Conservation (phyloP, 2,329 filamentous ascomycete species). For the Pseudocercospora musae region DNA sequence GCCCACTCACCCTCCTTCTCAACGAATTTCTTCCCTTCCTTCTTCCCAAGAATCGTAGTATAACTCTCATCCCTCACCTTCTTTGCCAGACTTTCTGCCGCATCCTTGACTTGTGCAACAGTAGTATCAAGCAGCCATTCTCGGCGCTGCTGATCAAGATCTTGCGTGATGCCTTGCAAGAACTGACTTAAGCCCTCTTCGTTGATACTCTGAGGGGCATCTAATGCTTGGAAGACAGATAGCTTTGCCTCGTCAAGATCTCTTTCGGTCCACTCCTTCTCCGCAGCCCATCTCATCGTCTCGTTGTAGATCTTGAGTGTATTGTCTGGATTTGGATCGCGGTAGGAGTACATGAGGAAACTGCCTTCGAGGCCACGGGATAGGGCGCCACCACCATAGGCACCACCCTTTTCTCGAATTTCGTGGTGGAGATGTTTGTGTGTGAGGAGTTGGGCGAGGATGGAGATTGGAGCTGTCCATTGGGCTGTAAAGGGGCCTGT, state of each 20-base stretch:
- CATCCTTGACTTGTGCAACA: slow-evolving; percentile 72
- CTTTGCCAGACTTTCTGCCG: slow-evolving; percentile 74
- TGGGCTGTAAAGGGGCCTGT: slow-evolving; percentile 79
- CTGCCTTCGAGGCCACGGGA: slow-evolving; percentile 74
- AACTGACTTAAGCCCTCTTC: slow-evolving; percentile 85
- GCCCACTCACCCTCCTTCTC: slow-evolving; percentile 59
- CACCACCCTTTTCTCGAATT: slow-evolving; percentile 95
- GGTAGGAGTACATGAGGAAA: slow-evolving; percentile 95
- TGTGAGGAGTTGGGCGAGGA: slow-evolving; percentile 86
- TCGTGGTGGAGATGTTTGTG: slow-evolving; percentile 97
- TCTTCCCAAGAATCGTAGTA: slow-evolving; percentile 66
- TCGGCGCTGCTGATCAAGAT: slow-evolving; percentile 82
- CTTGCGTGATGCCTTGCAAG: slow-evolving; percentile 76
- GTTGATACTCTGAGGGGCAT: slow-evolving; percentile 83
- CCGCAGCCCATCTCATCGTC: slow-evolving; percentile 77
- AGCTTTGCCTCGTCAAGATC: slow-evolving; percentile 96
- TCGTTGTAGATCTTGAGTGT: slow-evolving; percentile 79
- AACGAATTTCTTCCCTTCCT: slow-evolving; percentile 74
- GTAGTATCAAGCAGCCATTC: slow-evolving; percentile 84
- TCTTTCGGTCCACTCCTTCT: slow-evolving; percentile 74
- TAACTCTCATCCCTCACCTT: slow-evolving; percentile 56
- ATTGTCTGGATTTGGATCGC: slow-evolving; percentile 90
- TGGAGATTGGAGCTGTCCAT: slow-evolving; percentile 75
- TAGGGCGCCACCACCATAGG: slow-evolving; percentile 90
- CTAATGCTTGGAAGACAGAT: slow-evolving; percentile 85